Base-by-base conservation (phyloP, 371 early-diverging fungal species). In the Syncephalastrum sp. region DNA sequence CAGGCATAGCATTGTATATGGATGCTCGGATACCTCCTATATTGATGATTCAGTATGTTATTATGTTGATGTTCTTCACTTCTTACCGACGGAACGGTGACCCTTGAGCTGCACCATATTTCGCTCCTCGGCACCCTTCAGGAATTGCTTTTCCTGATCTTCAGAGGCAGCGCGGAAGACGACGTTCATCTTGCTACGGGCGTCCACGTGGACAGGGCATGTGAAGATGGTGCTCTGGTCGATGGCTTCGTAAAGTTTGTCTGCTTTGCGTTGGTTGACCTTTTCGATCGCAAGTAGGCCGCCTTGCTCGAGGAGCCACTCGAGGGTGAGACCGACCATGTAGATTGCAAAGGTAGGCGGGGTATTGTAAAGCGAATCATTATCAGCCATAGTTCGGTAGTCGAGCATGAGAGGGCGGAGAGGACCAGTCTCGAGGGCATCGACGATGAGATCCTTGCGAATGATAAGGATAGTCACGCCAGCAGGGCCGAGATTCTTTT, bases 401-500 rank as follows among this genome's bases (percentile, higher is more conserved):
- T 95, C 94, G 54, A 98, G 70, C 85, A 95, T 92, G 38, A 89
- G 67, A 1, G 97, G 95, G 17, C 89, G 65, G 8, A 82, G 68
- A 13, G 79, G 70, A 5, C 84, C 69, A 1, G 65, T 64, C 24
- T 74, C 67, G 13, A 78, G 49, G 21, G 17, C 21, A 44, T 74
- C 77, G 23, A 74, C 80, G 51, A 97, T 69, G 50, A 98, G 74
- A 63, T 97, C 94, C 46, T 95, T 86, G 46, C 95, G 90, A 50
- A 97, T 79, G 54, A 98, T 91, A 33, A 91, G 91, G 19, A 98
- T 69, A 0, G 97, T 93, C 10, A 95, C 90, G 46, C 99, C 99
- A 13, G 96, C 91, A 23, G 95, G 93, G 0, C 98, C 98, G 64
- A 97, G 86, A 77, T 98, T 98, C 82, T 98, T 98, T 75, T 98